A percentile compares a stretch with the other conserved stretches of the same genome.
phyloP scores from a whole-genome alignment of 2,329 filamentous ascomycete species.

The Gremmenia infestans region DNA sequence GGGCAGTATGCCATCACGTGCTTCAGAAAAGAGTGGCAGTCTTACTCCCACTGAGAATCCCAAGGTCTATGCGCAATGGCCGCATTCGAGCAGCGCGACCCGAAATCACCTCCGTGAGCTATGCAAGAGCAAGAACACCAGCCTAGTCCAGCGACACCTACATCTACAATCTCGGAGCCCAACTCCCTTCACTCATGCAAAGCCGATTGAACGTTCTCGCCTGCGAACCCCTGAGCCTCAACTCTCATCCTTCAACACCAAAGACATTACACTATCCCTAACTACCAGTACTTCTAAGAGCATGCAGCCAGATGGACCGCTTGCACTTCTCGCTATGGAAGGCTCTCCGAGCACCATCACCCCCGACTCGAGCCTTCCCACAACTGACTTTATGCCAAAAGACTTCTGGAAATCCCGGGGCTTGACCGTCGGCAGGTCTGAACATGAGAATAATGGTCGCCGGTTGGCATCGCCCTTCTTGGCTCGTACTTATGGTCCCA shows the following conservation, averaged over 20 bases:
- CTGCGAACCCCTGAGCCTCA: slow-evolving; percentile 43
- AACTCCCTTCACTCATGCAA: slow-evolving; percentile 50
- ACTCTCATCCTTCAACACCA: slow-evolving; percentile 49
- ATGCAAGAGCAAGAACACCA: slow-evolving; percentile 50
- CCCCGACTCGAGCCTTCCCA: neutral
- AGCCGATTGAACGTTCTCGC: slow-evolving; percentile 46
- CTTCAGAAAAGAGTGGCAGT: slow-evolving; percentile 45
- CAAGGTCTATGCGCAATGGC: slow-evolving; percentile 54
- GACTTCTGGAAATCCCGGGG: slow-evolving; percentile 11
- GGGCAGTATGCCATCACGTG: slow-evolving; percentile 18
- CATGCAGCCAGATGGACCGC: slow-evolving; percentile 58
- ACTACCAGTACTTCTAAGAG: slow-evolving; percentile 57
- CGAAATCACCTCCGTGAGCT: slow-evolving; percentile 58
- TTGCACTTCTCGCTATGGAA: slow-evolving; percentile 54
- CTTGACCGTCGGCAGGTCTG: slow-evolving; percentile 2
- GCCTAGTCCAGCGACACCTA: slow-evolving; percentile 39
- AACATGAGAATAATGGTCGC: slow-evolving; percentile 5
- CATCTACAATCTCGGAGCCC: slow-evolving; percentile 47
- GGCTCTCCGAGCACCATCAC: slow-evolving; percentile 14
- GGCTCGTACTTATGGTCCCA: slow-evolving; percentile 57
- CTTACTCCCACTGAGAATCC: slow-evolving; percentile 49
- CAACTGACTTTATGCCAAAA: neutral
- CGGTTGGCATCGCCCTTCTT: slow-evolving; percentile 38
- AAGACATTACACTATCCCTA: slow-evolving; percentile 60
- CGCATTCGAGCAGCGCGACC: slow-evolving; percentile 58